Base-by-base conservation (phyloP, 2,329 filamentous ascomycete species). In the Teratosphaeria pseudoeucalypti region DNA sequence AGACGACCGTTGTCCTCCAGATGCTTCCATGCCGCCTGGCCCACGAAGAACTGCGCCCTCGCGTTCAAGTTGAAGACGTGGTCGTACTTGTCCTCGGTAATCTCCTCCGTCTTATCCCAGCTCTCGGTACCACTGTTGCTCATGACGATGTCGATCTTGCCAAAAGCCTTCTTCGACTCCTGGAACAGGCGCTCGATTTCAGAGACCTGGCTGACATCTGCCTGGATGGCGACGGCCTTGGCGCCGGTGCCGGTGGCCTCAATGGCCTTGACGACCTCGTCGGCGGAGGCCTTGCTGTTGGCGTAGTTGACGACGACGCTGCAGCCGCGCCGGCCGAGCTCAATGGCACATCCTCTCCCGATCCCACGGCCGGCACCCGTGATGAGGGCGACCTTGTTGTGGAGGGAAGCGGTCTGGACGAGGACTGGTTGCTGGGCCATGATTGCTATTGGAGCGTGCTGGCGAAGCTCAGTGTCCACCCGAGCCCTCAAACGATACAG, bases 41-140 rank as follows among this genome's bases (percentile, higher is more conserved):
- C 87, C 57, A 90, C 86, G 73, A 90, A 90, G 79, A 90, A 90
- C 75, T 90, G 85, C 54, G 85, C 85, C 9, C 84, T 78, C 6
- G 85, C 81, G 75, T 88, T 88, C 71, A 88, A 75, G 75, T 77
- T 79, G 77, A 88, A 87, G 64, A 88, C 85, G 62, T 85, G 83
- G 72, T 89, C 85, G 71, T 83, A 88, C 74, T 87, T 85, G 76
- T 88, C 85, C 71, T 85, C 82, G 4, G 83, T 79, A 60, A 88
- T 84, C 66, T 87, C 84, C 75, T 85, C 82, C 61, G 85, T 81
- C 73, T 85, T 83, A 63, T 85, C 84, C 78, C 87, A 88, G 54
- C 78, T 81, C 69, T 87, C 85, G 58, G 86, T 85, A 55, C 85
- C 80, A 19, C 74, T 74, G 72, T 81, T 81, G 73, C 72, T 76